Evolutionary conservation across 768 basidiomycete species (phyloP).

Genomic region (Nidularia sp.): DNA sequence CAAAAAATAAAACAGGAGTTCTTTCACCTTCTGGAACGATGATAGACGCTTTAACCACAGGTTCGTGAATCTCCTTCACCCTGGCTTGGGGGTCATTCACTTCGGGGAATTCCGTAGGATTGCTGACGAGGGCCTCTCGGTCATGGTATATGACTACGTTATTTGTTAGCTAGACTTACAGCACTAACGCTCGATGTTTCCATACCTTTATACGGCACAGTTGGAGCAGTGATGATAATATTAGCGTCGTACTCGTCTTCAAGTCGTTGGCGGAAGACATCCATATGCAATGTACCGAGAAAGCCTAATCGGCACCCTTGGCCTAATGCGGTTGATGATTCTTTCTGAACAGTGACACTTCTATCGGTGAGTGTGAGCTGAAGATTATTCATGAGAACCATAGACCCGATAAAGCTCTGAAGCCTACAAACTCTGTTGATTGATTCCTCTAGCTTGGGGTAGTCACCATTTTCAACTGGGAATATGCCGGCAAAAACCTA

Average conservation of each 20-base stretch:
- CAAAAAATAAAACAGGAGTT: not conserved
- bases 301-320: constrained; percentile 96
- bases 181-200: constrained; percentile 5
- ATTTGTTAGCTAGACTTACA: constrained; percentile 2
- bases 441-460: constrained; percentile 92
- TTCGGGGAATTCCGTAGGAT: constrained; percentile 96
- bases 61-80: constrained; percentile 83
- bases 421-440: constrained; percentile 64
- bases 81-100: constrained; percentile 53
- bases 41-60: constrained; percentile 89
- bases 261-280: constrained; percentile 90
- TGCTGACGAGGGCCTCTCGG: constrained; percentile 67
- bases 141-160: constrained; percentile 71
- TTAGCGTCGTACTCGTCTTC: constrained; percentile 97
- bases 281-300: constrained; percentile 94
- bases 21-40: constrained; percentile 84
- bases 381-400: constrained; percentile 7
- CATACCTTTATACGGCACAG: constrained; percentile 86
- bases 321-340: constrained; percentile 90
- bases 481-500: constrained; percentile 95
- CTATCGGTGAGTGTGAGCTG: constrained; percentile 84
- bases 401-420: not conserved
- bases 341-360: constrained; percentile 85
- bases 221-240: constrained; percentile 93
- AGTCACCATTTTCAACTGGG: constrained; percentile 88